phyloP scores from a whole-genome alignment of 805 yeast genomes.

The Huiozyma sinensis region DNA sequence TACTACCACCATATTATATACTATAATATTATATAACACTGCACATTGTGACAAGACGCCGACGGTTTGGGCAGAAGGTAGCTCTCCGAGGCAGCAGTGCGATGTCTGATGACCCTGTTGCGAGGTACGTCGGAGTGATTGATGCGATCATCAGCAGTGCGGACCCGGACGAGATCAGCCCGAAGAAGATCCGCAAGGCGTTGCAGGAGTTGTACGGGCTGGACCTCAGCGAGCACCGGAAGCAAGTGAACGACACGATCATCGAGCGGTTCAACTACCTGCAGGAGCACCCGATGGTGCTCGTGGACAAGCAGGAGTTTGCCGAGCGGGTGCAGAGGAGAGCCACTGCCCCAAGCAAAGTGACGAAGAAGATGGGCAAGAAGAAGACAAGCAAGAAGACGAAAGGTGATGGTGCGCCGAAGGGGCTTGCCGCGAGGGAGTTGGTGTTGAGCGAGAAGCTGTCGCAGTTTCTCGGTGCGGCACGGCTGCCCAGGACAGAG shows the following conservation, averaged over 20 bases:
- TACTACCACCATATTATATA: neutral
- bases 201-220: constrained; percentile 56
- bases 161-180: constrained; percentile 58
- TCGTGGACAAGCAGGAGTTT: constrained; percentile 24
- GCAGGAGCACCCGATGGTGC: constrained; percentile 27
- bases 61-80: neutral
- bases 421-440: constrained; percentile 28
- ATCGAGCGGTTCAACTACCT: constrained; percentile 45
- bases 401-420: constrained; percentile 1
- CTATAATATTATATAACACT: no score
- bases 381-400: constrained; percentile 2
- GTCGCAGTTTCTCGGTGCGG: constrained; percentile 36
- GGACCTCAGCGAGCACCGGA: constrained; percentile 42
- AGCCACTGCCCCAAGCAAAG: constrained; percentile 7
- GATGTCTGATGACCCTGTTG: neutral
- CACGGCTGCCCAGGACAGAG: constrained; percentile 50
- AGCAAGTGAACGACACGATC: constrained; percentile 49
- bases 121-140: constrained; percentile 37
- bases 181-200: constrained; percentile 60
- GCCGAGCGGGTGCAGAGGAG: constrained; percentile 20
- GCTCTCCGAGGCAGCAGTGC: no score
- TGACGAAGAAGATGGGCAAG: constrained; percentile 9
- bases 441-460: constrained; percentile 45
- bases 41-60: neutral
- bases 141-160: constrained; percentile 68